These are phyloP conservation scores for Lenwebbia sp. DNA, from an alignment of 345 rosid genomes.

Conservation along the genomic window DNA sequence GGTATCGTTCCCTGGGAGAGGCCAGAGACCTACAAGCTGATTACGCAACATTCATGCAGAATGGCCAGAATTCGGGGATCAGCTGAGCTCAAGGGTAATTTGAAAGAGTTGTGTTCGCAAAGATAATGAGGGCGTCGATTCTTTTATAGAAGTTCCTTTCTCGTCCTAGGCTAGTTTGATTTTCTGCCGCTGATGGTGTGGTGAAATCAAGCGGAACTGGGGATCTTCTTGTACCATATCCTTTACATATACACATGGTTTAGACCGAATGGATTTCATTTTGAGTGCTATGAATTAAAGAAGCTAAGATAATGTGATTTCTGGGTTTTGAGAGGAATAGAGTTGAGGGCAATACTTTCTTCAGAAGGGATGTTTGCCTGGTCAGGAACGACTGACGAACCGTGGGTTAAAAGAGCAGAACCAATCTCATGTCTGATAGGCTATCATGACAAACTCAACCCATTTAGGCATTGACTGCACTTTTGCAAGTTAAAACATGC, in stretches of 20 bases:
- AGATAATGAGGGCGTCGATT: conserved; percentile 8
- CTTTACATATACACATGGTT: background rate
- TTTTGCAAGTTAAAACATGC: background rate
- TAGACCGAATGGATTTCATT: background rate
- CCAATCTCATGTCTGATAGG: background rate
- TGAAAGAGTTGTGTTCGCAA: conserved; percentile 37
- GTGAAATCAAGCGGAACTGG: background rate
- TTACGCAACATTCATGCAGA: conserved; percentile 63
- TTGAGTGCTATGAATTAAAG: background rate
- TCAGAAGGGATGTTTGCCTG: background rate
- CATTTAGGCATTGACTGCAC: background rate
- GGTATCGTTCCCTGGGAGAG: conserved; percentile 79
- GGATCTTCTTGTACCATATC: background rate
- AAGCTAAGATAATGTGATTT: background rate
- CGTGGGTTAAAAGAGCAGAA: background rate
- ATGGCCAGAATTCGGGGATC: conserved; percentile 35
- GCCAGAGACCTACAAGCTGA: conserved; percentile 37
- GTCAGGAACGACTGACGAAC: background rate
- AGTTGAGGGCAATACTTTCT: background rate
- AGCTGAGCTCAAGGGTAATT: conserved; percentile 13
- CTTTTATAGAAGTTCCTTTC: background rate
- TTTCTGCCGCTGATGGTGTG: background rate
- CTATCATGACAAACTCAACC: background rate
- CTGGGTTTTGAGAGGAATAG: background rate
- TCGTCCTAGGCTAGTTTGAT: background rate